phyloP scores from a whole-genome alignment of 2,329 filamentous ascomycete genomes.

The Parascedosporium putredinis region DNA sequence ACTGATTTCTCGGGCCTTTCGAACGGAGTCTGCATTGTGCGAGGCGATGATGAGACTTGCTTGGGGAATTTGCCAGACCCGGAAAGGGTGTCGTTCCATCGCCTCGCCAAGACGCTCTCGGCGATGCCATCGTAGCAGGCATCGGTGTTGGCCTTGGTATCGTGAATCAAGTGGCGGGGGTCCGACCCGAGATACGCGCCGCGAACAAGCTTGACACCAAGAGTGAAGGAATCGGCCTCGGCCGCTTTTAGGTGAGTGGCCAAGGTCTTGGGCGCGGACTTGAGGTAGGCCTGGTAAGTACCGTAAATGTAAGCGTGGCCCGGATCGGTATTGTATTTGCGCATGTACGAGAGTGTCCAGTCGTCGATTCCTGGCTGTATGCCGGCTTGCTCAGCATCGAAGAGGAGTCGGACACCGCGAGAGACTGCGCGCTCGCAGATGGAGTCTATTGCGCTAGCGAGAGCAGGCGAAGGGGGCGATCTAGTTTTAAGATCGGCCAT shows the following conservation, averaged over 20 bases:
- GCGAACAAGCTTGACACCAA: conserved; percentile 67
- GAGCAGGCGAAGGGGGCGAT: conserved; percentile 49
- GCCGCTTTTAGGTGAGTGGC: conserved; percentile 50
- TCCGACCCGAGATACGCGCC: conserved; percentile 65
- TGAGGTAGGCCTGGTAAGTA: conserved; percentile 71
- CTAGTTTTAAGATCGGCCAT: conserved; percentile 55
- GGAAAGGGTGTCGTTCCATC: conserved; percentile 40
- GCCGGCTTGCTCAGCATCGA: conserved; percentile 76
- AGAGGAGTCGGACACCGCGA: conserved; percentile 63
- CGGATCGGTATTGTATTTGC: conserved; percentile 56
- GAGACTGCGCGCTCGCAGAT: conserved; percentile 64
- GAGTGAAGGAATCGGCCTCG: conserved; percentile 47
- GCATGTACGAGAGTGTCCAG: conserved; percentile 70
- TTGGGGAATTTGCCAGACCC: conserved; percentile 38
- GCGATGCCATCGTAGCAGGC: conserved; percentile 62
- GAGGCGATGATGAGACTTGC: conserved; percentile 65
- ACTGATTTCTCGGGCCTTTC: conserved; percentile 41
- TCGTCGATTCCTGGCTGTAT: conserved; percentile 71
- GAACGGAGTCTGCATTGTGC: conserved; percentile 69
- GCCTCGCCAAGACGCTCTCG: conserved; percentile 52
- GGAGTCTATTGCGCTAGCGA: conserved; percentile 59
- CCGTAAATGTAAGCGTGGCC: conserved; percentile 64
- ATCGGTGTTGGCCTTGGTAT: conserved; percentile 63
- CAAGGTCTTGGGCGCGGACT: conserved; percentile 47
- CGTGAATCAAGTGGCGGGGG: conserved; percentile 58